These are phyloP conservation scores for Curvularia spicifera DNA, from an alignment of 2,329 filamentous ascomycete genomes.

Conservation along the genomic window DNA sequence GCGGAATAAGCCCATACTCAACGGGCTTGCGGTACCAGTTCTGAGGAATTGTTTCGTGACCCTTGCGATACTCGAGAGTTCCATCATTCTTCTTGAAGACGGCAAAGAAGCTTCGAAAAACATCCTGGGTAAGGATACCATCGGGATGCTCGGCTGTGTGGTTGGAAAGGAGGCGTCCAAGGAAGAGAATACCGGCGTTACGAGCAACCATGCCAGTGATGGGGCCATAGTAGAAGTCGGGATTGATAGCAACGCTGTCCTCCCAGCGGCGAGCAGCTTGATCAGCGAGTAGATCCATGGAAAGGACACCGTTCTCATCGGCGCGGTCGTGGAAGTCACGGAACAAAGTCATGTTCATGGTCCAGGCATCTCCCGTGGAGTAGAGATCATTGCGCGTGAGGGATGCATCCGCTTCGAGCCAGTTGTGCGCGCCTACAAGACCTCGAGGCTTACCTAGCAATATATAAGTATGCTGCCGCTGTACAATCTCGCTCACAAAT, in stretches of 20 bases:
- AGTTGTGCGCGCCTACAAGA: constrained; percentile 55
- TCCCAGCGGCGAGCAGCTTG: constrained; percentile 51
- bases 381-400: constrained; percentile 54
- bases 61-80: constrained; percentile 49
- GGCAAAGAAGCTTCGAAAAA: constrained; percentile 57
- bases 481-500: constrained; percentile 15
- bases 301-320: constrained; percentile 23
- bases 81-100: constrained; percentile 52
- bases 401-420: constrained; percentile 52
- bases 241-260: constrained; percentile 59
- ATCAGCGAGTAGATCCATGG: constrained; percentile 32
- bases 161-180: constrained; percentile 43
- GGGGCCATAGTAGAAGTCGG: constrained; percentile 62
- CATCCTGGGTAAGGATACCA: constrained; percentile 29
- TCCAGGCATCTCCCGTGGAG: constrained; percentile 48
- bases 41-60: constrained; percentile 60
- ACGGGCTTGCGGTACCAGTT: constrained; percentile 59
- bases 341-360: constrained; percentile 53
- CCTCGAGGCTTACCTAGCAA: constrained; percentile 50
- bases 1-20: constrained; percentile 56
- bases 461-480: constrained; percentile 24
- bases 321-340: constrained; percentile 52
- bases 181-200: constrained; percentile 52
- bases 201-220: constrained; percentile 58
- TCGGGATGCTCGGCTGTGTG: constrained; percentile 24